phyloP scores from a whole-genome alignment of 495 filamentous ascomycete species.

The Xylaria curta region DNA sequence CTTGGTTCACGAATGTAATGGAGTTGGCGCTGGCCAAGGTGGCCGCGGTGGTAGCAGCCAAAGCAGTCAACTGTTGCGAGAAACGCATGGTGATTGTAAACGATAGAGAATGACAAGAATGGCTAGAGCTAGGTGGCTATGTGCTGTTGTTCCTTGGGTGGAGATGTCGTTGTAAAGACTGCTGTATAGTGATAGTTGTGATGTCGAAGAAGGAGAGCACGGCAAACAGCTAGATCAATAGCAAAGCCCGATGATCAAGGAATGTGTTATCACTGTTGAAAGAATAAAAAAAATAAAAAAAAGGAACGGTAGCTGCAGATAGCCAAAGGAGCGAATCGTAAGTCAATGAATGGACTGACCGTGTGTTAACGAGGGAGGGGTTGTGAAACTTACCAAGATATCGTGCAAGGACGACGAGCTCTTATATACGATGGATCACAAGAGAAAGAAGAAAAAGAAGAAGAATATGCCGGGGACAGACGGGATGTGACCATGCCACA shows the following conservation, averaged over 20 bases:
- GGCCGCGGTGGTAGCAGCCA: constrained; percentile 39
- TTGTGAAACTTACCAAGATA: constrained; percentile 24
- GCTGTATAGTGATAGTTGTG: constrained; percentile 22
- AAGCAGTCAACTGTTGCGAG: constrained; percentile 35
- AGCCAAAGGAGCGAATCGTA: constrained; percentile 32
- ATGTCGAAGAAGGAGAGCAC: constrained; percentile 32
- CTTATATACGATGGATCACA: constrained; percentile 13
- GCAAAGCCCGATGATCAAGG: constrained; percentile 34
- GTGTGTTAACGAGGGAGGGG: constrained; percentile 15
- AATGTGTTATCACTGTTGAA: constrained; percentile 35
- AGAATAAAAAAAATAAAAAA: constrained; percentile 32
- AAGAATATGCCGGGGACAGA: background rate
- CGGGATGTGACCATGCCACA: constrained; percentile 10
- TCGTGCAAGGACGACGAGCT: constrained; percentile 2
- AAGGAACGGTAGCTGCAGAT: constrained; percentile 38
- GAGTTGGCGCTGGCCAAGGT: constrained; percentile 47
- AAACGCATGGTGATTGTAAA: constrained; percentile 36
- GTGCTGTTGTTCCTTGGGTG: constrained; percentile 24
- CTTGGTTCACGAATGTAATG: constrained; percentile 57
- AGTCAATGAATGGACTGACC: constrained; percentile 20
- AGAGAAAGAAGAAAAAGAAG: background rate
- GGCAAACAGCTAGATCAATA: constrained; percentile 34
- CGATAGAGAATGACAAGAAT: constrained; percentile 8
- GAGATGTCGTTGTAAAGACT: constrained; percentile 24
- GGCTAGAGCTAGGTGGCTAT: constrained; percentile 18